Evolutionary conservation across 495 filamentous ascomycete genomes (phyloP).

Genomic region (Elaphomyces granulatus): DNA sequence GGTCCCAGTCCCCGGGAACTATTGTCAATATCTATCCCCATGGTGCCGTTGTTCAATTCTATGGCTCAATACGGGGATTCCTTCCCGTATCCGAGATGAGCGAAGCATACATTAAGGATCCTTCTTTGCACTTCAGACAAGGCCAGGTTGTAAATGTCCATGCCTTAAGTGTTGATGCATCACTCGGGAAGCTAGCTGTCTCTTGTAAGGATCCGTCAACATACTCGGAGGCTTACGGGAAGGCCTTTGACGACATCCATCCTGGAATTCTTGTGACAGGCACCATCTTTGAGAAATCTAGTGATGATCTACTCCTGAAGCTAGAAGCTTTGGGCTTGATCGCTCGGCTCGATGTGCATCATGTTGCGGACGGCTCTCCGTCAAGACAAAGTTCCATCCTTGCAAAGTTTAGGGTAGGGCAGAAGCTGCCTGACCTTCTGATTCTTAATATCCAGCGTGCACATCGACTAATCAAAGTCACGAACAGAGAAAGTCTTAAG

Average conservation of each 20-base stretch:
- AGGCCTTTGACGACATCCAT: conserved; percentile 54
- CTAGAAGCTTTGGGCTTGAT: conserved; percentile 55
- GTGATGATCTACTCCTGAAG: conserved; percentile 63
- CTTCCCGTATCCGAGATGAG: conserved; percentile 94
- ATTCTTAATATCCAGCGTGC: conserved; percentile 64
- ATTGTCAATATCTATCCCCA: conserved; percentile 60
- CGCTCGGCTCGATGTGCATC: conserved; percentile 56
- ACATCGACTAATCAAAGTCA: conserved; percentile 56
- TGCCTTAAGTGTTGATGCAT: conserved; percentile 60
- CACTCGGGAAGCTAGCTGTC: conserved; percentile 58
- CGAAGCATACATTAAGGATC: conserved; percentile 84
- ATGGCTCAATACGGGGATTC: conserved; percentile 65
- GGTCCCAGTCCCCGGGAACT: conserved; percentile 66
- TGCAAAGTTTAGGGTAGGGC: conserved; percentile 67
- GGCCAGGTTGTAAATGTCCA: conserved; percentile 87
- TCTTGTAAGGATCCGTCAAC: conserved; percentile 81
- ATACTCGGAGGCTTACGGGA: conserved; percentile 60
- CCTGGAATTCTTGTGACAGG: conserved; percentile 59
- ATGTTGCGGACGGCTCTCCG: conserved; percentile 67
- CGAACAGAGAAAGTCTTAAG: conserved; percentile 67
- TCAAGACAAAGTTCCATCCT: conserved; percentile 59
- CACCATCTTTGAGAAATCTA: conserved; percentile 71
- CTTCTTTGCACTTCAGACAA: conserved; percentile 69
- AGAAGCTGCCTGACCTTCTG: conserved; percentile 67
- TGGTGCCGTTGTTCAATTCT: conserved; percentile 90